Evolutionary conservation across 2,329 filamentous ascomycete species (phyloP).

Genomic region (Aspergillus sp.): DNA sequence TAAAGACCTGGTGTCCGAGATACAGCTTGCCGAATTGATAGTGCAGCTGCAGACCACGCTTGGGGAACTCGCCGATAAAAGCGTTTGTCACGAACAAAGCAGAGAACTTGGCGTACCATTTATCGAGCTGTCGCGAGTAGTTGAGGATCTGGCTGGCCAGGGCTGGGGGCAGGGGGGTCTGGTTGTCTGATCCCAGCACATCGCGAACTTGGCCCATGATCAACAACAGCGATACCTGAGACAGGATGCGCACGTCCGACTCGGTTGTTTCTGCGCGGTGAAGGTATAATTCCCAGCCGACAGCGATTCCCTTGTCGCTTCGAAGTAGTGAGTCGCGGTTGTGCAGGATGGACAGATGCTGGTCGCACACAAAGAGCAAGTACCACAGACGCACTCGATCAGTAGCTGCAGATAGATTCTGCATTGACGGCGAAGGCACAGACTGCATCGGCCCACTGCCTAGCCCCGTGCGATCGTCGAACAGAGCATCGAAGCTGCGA

Average conservation of each 20-base stretch:
- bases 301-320: constrained; percentile 35
- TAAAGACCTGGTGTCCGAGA: constrained; percentile 49
- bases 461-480: background rate
- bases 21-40: constrained; percentile 52
- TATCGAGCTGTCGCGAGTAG: constrained; percentile 29
- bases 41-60: constrained; percentile 47
- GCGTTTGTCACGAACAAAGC: constrained; percentile 24
- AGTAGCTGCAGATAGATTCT: constrained; percentile 12
- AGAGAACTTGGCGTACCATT: constrained; percentile 29
- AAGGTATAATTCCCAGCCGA: constrained; percentile 35
- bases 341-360: constrained; percentile 39
- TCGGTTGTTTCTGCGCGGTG: constrained; percentile 32
- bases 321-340: constrained; percentile 37
- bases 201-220: constrained; percentile 39
- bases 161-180: constrained; percentile 24
- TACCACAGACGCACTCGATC: constrained; percentile 37
- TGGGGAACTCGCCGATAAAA: constrained; percentile 46
- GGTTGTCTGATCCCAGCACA: constrained; percentile 32
- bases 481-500: constrained; percentile 42
- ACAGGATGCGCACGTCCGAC: constrained; percentile 34
- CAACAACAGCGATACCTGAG: constrained; percentile 35
- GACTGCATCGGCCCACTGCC: background rate
- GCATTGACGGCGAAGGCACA: background rate
- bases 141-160: constrained; percentile 27
- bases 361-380: constrained; percentile 37